Conservation (phyloP, 495 filamentous ascomycete species). For the Talaromyces nanjingensis region DNA sequence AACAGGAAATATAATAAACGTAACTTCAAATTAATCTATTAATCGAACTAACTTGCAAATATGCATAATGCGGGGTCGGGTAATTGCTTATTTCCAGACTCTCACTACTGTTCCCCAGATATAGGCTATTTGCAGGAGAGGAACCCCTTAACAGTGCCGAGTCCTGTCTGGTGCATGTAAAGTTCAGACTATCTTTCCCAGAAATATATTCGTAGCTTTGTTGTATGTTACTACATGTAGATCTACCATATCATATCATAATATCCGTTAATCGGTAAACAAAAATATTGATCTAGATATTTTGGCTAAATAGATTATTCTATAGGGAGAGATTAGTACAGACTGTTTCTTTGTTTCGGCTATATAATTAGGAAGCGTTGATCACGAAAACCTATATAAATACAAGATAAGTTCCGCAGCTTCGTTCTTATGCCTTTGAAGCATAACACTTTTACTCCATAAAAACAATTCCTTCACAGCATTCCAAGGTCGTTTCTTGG, state of each 20-base stretch:
- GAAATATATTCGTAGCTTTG: not conserved
- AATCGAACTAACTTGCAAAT: too few relatives aligned
- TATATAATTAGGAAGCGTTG: not conserved
- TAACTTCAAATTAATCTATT: too few relatives aligned
- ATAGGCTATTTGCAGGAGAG: not conserved
- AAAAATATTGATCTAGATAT: not conserved
- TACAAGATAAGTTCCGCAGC: not conserved
- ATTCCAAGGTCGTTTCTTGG: not conserved
- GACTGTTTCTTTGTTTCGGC: not conserved
- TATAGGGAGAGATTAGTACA: not conserved
- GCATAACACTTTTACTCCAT: not conserved
- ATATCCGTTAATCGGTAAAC: not conserved
- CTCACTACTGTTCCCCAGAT: not conserved
- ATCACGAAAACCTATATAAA: not conserved
- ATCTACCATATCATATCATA: not conserved
- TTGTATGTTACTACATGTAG: not conserved
- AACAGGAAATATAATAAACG: too few relatives aligned
- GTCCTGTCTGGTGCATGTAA: not conserved
- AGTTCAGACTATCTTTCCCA: not conserved
- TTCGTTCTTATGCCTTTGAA: not conserved
- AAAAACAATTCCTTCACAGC: not conserved
- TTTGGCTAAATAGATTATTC: not conserved
- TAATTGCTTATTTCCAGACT: not conserved
- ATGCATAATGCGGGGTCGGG: not conserved
- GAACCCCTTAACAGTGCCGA: not conserved